Percentiles rank a stretch among this genome's conserved stretches.
These are phyloP conservation scores for Cymbopogon flexuosus DNA, from an alignment of 202 grass and related monocot species.

Conservation along the genomic window DNA sequence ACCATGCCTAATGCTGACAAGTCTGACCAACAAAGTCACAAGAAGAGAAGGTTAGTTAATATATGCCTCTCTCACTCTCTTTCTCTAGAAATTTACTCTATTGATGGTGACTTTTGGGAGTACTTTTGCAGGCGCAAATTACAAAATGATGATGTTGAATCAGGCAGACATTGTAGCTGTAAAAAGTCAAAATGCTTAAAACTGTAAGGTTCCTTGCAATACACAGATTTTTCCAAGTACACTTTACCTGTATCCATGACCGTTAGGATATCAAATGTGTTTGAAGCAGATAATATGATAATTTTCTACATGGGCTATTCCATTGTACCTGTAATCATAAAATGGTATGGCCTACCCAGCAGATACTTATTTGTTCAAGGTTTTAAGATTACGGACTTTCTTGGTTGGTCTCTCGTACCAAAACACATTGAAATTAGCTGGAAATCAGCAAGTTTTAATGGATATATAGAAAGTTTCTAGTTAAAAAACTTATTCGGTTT, in stretches of 20 bases:
- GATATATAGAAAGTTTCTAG: background rate
- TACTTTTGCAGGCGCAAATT: slow-evolving; percentile 48
- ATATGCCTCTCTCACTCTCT: background rate
- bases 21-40: slow-evolving; percentile 34
- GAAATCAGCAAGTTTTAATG: background rate
- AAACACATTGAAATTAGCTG: background rate
- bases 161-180: slow-evolving; percentile 63
- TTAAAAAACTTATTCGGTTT: background rate
- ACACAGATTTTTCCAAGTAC: background rate
- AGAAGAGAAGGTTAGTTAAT: slow-evolving; percentile 61
- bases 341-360: background rate
- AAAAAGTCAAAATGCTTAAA: slow-evolving; percentile 80
- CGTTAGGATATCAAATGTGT: background rate
- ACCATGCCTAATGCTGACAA: background rate
- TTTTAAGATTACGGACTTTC: background rate
- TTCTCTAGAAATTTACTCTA: background rate
- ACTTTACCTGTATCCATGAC: background rate
- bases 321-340: background rate
- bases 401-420: background rate
- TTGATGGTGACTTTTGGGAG: background rate
- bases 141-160: slow-evolving; percentile 45
- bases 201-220: slow-evolving; percentile 42
- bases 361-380: background rate
- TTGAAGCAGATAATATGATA: background rate
- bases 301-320: background rate